These are phyloP conservation scores for Betula pendula DNA, from an alignment of 306 rosid genomes.

Conservation along the genomic window DNA sequence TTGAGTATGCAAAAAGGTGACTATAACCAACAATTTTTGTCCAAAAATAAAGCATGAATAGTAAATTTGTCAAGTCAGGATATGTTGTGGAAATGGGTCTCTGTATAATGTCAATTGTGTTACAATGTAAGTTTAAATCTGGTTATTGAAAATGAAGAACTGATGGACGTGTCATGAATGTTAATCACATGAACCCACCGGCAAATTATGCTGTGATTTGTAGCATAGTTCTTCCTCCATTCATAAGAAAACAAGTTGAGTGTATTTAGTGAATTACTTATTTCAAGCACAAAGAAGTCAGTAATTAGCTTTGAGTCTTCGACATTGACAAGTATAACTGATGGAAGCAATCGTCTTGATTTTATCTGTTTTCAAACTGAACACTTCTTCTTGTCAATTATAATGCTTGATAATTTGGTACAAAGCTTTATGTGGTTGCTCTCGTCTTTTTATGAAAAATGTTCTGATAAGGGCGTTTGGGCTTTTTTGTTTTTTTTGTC, in stretches of 20 bases:
- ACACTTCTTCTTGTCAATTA: background rate
- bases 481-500: conserved; percentile 2
- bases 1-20: background rate
- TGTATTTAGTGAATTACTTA: background rate
- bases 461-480: background rate
- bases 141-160: background rate
- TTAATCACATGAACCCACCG: background rate
- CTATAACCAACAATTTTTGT: background rate
- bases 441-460: background rate
- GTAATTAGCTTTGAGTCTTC: background rate
- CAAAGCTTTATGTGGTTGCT: background rate
- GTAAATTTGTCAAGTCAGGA: background rate
- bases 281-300: background rate
- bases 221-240: background rate
- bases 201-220: background rate
- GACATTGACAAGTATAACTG: background rate
- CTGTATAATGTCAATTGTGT: background rate
- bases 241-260: background rate
- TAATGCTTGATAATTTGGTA: background rate
- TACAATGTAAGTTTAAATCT: background rate
- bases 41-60: background rate
- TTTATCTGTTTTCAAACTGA: background rate
- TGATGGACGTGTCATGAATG: background rate
- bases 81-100: background rate
- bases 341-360: background rate